Percentiles rank a stretch among this genome's conserved stretches.
These are phyloP conservation scores for Mortierella claussenii DNA, from an alignment of 192 early-diverging fungal genomes.

Conservation along the genomic window DNA sequence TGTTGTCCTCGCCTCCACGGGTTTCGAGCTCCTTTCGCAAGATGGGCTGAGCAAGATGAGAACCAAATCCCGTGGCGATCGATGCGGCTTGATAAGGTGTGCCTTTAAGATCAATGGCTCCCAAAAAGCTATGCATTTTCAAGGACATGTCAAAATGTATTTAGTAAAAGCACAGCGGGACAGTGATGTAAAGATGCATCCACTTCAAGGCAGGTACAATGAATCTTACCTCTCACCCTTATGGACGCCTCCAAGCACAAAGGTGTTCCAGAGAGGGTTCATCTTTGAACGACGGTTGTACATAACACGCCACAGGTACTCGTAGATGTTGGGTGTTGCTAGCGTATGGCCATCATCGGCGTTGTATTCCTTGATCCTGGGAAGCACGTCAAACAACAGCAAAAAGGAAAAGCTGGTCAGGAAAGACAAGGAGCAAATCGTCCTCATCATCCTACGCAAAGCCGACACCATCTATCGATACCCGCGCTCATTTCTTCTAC, in stretches of 20 bases:
- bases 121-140: constrained; percentile 72
- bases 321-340: constrained; percentile 88
- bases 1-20: constrained; percentile 73
- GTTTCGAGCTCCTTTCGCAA: constrained; percentile 92
- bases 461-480: no score
- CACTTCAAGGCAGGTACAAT: no score
- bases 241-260: constrained; percentile 89
- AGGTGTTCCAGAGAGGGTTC: constrained; percentile 96
- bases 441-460: no score
- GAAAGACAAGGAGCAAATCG: no score
- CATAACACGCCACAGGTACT: constrained; percentile 91
- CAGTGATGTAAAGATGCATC: no score
- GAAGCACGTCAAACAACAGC: neutral
- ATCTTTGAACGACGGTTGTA: constrained; percentile 89
- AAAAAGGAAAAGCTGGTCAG: neutral
- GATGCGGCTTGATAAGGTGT: constrained; percentile 92
- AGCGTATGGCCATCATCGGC: constrained; percentile 91
- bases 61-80: constrained; percentile 96
- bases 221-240: constrained; percentile 72
- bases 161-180: neutral
- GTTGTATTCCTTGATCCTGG: constrained; percentile 84
- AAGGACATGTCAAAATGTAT: neutral
- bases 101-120: constrained; percentile 92
- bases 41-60: constrained; percentile 89
- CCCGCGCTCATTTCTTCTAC: no score